A percentile compares a stretch with the other conserved stretches of the same genome.
Conservation (phyloP, 164 flowering plant species). For the Macadamia tetraphylla region DNA sequence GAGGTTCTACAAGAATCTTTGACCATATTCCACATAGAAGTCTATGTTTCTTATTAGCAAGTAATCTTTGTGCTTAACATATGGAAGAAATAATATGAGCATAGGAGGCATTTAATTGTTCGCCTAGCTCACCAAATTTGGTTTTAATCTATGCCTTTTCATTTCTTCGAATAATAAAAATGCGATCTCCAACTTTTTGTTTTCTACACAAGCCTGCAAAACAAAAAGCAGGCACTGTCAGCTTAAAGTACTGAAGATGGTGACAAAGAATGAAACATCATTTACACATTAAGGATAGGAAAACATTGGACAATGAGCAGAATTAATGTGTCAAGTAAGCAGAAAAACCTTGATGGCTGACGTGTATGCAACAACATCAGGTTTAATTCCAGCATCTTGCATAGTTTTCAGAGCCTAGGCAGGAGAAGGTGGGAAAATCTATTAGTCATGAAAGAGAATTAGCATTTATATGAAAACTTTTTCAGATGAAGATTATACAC, state of each 20-base stretch:
- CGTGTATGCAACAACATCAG: conserved; percentile 85
- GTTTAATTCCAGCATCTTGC: conserved; percentile 54
- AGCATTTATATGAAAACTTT: too few species aligned
- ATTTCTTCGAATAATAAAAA: conserved; percentile 70
- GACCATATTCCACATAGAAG: too few species aligned
- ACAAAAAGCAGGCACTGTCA: conserved; percentile 17
- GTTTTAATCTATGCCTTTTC: conserved; percentile 55
- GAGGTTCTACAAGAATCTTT: too few species aligned
- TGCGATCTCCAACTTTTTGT: conserved; percentile 46
- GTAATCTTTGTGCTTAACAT: neutral
- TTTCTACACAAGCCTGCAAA: conserved; percentile 67
- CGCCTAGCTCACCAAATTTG: conserved; percentile 61
- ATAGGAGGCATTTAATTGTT: neutral
- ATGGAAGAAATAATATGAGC: neutral
- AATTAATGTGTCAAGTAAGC: conserved; percentile 1
- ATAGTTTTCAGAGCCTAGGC: conserved; percentile 57
- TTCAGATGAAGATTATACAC: too few species aligned
- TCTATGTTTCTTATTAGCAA: too few species aligned
- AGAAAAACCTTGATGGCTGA: conserved; percentile 70
- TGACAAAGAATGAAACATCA: neutral
- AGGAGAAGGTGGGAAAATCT: too few species aligned
- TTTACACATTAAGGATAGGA: neutral
- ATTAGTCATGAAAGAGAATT: too few species aligned
- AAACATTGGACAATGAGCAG: conserved; percentile 1
- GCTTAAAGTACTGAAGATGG: neutral